Base-by-base conservation (phyloP, 1,284 basidiomycete genomes). In the Apiotrichum akiyoshidainum region DNA sequence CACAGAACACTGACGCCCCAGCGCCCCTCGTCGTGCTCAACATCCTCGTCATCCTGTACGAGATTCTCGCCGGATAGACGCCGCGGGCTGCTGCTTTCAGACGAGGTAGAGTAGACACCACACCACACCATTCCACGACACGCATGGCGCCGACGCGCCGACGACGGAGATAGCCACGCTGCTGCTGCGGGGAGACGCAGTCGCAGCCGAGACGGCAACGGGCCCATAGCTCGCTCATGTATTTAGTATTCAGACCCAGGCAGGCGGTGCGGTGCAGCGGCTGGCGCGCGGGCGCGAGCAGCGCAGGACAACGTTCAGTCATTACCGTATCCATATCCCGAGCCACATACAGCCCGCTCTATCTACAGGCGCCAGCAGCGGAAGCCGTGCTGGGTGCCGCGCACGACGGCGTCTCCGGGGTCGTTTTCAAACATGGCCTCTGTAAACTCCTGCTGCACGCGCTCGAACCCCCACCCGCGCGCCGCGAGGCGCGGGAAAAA, bases 381-480 rank as follows among this genome's bases (percentile, higher is more conserved):
- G 67, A 74, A 78, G 33, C 79, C 81, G 87, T 89, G 92, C 2
- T 91, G 91, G 66, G 75, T 76, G 14, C 74, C 76, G 44, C 78
- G 64, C 21, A 78, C 66, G 37, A 55, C 58, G 65, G 86, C 86
- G 57, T 88, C 88, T 12, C 92, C 92, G 4, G 84, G 79, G 77
- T 95, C 92, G 13, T 91, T 83, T 0, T 87, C 86, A 67, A 94
- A 93, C 91, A 94, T 94, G 1, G 88, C 87, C 82, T 90, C 73
- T 1, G 70, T 88, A 60, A 77, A 84, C 69, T 86, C 84, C 37
- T 84, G 85, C 5, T 90, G 76, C 14, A 96, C 83, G 70, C 89
- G 81, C 65, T 87, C 82, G 63, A 88, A 90, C 2, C 63, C 71
- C 92, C 93, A 98, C 90, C 67, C 86, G 83, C 0, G 72, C 68